phyloP scores from a whole-genome alignment of 352 stramenopile species.

The Aphanomyces cochlioides region DNA sequence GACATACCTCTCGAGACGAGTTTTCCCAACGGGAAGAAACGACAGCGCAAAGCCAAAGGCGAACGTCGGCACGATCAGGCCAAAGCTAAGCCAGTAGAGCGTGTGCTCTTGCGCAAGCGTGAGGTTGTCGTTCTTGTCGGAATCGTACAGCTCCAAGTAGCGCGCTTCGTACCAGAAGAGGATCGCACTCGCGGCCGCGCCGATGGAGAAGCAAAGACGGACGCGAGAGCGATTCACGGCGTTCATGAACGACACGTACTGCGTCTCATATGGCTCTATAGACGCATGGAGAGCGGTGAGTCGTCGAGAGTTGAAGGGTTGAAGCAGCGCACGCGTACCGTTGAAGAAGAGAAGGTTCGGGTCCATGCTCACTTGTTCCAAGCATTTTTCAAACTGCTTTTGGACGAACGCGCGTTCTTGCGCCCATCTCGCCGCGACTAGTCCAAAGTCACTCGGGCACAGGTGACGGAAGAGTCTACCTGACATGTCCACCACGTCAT shows the following conservation, averaged over 20 bases:
- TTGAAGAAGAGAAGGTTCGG: constrained; percentile 28
- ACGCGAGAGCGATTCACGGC: constrained; percentile 50
- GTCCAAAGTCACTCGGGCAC: neutral
- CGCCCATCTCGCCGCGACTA: constrained; percentile 16
- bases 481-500: neutral
- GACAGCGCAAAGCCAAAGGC: constrained; percentile 46
- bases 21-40: constrained; percentile 44
- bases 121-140: neutral
- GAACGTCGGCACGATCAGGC: constrained; percentile 56
- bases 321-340: constrained; percentile 3
- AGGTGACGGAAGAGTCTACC: too few relatives aligned
- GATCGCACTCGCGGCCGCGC: constrained; percentile 44
- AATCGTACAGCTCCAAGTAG: constrained; percentile 41
- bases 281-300: neutral
- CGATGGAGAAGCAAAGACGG: constrained; percentile 57
- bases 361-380: constrained; percentile 30
- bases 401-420: constrained; percentile 25
- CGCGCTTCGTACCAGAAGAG: constrained; percentile 59
- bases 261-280: constrained; percentile 48
- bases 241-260: constrained; percentile 57
- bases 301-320: neutral
- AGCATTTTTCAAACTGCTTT: constrained; percentile 20
- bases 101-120: constrained; percentile 38
- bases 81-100: constrained; percentile 54
- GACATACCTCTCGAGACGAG: constrained; percentile 43